Conservation (phyloP, 2,329 filamentous ascomycete species). For the Diaporthe amygdali region DNA sequence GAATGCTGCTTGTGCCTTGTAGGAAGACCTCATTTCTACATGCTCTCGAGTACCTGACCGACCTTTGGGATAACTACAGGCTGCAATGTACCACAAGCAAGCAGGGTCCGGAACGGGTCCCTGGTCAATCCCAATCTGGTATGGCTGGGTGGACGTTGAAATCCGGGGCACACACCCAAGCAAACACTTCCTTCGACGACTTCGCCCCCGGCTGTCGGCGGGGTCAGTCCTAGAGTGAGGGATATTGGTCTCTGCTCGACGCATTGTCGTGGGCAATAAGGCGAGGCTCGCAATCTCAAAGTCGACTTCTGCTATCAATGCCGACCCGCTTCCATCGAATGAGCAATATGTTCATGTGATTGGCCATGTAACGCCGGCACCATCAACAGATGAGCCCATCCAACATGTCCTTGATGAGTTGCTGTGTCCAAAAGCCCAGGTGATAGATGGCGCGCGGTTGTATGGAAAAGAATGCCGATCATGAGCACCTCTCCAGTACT, state of each 20-base stretch:
- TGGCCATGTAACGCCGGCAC: background rate
- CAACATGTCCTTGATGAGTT: background rate
- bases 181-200: background rate
- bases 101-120: constrained; percentile 10
- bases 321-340: background rate
- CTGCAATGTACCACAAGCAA: background rate
- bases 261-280: background rate
- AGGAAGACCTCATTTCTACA: too few relatives aligned
- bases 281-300: constrained; percentile 9
- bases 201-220: background rate
- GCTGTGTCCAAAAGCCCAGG: background rate
- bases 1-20: too few relatives aligned
- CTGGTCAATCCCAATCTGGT: constrained; percentile 15
- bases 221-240: background rate
- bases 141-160: background rate
- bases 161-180: constrained; percentile 8
- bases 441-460: background rate
- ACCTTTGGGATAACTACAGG: too few relatives aligned
- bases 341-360: background rate
- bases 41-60: too few relatives aligned
- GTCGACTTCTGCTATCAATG: background rate
- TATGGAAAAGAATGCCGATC: background rate
- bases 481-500: background rate
- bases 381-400: background rate
- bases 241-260: background rate